Conservation (phyloP, 345 rosid genomes). For the Acer negundo region DNA sequence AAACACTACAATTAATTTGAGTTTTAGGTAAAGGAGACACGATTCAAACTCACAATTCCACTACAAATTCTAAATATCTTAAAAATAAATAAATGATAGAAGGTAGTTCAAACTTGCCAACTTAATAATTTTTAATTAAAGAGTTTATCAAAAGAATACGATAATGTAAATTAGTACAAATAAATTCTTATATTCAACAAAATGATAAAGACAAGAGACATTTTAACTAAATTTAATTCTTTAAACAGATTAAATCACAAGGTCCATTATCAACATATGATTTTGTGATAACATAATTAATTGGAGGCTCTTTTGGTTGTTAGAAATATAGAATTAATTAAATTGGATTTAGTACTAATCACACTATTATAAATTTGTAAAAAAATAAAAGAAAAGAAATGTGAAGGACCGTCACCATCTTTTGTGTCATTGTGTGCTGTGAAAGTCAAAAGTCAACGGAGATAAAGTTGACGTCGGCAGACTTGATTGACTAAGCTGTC, state of each 20-base stretch:
- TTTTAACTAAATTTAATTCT: background rate
- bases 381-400: background rate
- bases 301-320: background rate
- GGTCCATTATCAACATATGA: background rate
- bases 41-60: no score
- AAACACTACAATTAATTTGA: no score
- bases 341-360: background rate
- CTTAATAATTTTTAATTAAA: background rate
- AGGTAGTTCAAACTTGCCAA: background rate
- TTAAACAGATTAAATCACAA: background rate
- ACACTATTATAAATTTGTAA: background rate
- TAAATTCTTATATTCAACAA: no score
- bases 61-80: no score
- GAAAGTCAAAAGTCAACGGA: background rate
- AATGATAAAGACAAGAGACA: background rate
- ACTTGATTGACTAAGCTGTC: background rate
- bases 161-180: background rate
- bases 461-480: slow-evolving; percentile 11
- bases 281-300: background rate
- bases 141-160: background rate
- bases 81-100: no score
- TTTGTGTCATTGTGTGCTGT: no score
- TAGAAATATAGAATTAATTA: background rate
- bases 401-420: background rate
- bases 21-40: no score